Conservation (phyloP, 495 filamentous ascomycete genomes). For the Durotheca rogersii region DNA sequence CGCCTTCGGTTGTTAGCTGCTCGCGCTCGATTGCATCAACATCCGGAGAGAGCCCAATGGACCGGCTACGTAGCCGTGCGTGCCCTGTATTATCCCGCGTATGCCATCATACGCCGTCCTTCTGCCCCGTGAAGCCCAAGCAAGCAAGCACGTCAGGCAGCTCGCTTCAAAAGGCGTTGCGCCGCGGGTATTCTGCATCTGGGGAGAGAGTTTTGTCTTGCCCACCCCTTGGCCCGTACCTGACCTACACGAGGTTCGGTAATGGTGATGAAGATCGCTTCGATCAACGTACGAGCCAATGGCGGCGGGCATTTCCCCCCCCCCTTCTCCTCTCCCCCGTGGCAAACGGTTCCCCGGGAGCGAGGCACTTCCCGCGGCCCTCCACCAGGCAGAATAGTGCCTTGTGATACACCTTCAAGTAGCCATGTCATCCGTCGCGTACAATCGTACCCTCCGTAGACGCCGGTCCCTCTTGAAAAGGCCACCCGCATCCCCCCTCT, state of each 20-base stretch:
- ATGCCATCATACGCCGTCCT: too few relatives aligned
- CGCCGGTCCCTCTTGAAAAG: not conserved
- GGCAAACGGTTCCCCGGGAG: too few relatives aligned
- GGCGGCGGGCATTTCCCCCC: too few relatives aligned
- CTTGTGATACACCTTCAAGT: constrained; percentile 13
- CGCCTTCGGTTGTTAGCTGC: not conserved
- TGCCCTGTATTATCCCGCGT: too few relatives aligned
- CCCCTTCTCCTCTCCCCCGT: too few relatives aligned
- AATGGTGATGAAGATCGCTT: not conserved
- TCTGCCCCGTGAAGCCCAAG: not conserved
- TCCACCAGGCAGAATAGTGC: not conserved
- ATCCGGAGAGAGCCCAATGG: not conserved
- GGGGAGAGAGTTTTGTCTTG: not conserved
- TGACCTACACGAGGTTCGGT: not conserved
- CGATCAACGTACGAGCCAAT: too few relatives aligned
- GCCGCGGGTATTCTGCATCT: not conserved
- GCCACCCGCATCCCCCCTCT: not conserved
- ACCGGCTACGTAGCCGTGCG: not conserved
- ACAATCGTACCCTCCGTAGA: not conserved
- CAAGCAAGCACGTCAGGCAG: not conserved
- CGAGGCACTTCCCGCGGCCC: too few relatives aligned
- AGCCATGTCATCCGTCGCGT: not conserved
- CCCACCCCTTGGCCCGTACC: not conserved
- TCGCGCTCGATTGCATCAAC: not conserved
- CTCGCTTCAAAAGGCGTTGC: not conserved